Percentiles rank a stretch among this genome's conserved stretches.
Conservation (phyloP, 1,284 basidiomycete genomes). For the Microbotryum scabiosae region DNA sequence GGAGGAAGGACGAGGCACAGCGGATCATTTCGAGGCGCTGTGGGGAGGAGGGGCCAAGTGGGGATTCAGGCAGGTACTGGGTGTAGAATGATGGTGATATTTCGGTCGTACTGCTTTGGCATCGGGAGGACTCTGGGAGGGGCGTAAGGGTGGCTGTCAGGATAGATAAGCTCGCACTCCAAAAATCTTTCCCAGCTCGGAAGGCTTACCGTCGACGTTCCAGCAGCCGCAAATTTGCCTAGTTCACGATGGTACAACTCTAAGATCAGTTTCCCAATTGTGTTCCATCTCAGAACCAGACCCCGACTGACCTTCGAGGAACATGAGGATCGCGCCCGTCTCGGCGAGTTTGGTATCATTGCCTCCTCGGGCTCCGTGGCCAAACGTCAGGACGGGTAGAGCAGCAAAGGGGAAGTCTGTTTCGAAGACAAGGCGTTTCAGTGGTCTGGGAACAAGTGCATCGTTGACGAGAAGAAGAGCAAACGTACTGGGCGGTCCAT, state of each 20-base stretch:
- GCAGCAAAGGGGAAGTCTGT: neutral
- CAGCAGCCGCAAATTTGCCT: neutral
- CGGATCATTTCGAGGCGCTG: constrained; percentile 4
- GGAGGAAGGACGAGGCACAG: neutral
- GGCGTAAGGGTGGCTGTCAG: neutral
- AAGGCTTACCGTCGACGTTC: neutral
- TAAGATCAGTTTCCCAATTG: no score
- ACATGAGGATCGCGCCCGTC: constrained; percentile 3
- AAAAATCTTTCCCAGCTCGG: neutral
- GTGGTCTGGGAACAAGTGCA: no score
- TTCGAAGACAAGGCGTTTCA: no score
- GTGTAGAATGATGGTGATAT: no score
- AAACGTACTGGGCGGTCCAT: neutral
- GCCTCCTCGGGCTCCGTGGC: constrained; percentile 6
- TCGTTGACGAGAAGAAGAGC: no score
- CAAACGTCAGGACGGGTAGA: neutral
- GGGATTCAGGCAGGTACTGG: no score
- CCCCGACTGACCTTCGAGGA: neutral
- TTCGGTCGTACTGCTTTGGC: neutral
- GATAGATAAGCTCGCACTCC: no score
- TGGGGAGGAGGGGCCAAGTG: no score
- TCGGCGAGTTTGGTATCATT: constrained; percentile 1
- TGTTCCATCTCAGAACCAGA: no score
- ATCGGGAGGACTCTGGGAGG: neutral
- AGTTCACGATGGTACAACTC: no score